Base-by-base conservation (phyloP, 768 basidiomycete species). In the Lactifluus volemus region DNA sequence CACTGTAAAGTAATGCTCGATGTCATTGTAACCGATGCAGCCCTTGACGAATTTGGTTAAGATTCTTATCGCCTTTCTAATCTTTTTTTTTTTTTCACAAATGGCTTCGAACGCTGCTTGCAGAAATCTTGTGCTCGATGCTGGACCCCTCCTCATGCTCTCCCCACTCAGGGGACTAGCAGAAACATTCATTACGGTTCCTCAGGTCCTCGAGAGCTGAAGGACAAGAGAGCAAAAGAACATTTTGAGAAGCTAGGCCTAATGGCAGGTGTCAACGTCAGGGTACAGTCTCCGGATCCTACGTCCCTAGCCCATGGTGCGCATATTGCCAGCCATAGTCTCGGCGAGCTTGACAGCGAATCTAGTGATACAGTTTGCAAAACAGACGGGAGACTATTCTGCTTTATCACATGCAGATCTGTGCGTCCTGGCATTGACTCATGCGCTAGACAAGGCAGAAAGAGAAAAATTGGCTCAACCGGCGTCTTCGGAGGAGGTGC, bases 351-450 rank as follows among this genome's bases (percentile, higher is more conserved):
- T 57, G 57, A 63, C 55, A 70, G 60, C 68, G 29, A 48, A 57
- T 63, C 47, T 69, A 98, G 97, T 96, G 4, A 90, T 89, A 58
- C 86, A 88, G 63, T 86, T 85, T 73, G 92, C 97, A 4, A 96
- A 93, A 78, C 91, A 91, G 78, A 96, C 96, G 0, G 97, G 97
- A 70, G 97, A 99, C 73, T 95, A 93, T 70, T 77, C 90, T 47
- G 95, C 93, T 50, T 79, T 99, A 42, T 97, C 93, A 14, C 83
- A 87, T 72, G 81, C 94, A 14, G 97, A 99, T 84, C 72, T 99
- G 45, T 86, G 88, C 67, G 85, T 98, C 41, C 74, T 98, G 53
- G 96, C 97, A 1, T 77, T 99, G 67, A 92, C 94, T 6, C 85
- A 89, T 70, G 80, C 85, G 25, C 74, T 96, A 58, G 83, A 92